These are phyloP conservation scores for Scedosporium boydii DNA, from an alignment of 2,329 filamentous ascomycete genomes.

Conservation along the genomic window DNA sequence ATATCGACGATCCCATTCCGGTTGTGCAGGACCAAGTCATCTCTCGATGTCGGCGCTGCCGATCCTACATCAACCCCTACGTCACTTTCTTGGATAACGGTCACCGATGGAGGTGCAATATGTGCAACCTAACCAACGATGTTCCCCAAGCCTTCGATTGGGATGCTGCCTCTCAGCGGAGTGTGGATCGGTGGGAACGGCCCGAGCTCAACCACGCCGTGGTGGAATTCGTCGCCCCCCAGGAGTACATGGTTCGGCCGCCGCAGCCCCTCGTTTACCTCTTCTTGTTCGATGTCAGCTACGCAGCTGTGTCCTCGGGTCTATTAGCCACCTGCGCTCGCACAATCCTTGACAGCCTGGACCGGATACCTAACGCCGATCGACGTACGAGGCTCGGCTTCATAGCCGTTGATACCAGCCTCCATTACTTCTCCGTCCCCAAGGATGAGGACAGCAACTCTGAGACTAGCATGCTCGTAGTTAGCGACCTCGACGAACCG, in stretches of 20 bases:
- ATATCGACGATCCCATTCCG: conserved; percentile 82
- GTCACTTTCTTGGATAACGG: conserved; percentile 95
- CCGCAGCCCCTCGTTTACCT: conserved; percentile 93
- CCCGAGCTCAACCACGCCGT: conserved; percentile 93
- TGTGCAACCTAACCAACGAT: conserved; percentile 98
- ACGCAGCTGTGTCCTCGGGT: conserved; percentile 78
- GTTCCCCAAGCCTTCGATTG: conserved; percentile 99
- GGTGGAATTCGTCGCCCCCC: conserved; percentile 93
- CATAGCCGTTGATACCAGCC: conserved; percentile 84
- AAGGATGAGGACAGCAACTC: conserved; percentile 77
- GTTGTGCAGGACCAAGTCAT: conserved; percentile 96
- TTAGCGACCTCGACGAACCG: conserved; percentile 91
- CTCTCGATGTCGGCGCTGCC: conserved; percentile 86
- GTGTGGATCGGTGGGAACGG: conserved; percentile 83
- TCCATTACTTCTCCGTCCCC: conserved; percentile 94
- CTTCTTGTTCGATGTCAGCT: conserved; percentile 92
- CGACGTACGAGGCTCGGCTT: conserved; percentile 87
- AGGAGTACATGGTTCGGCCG: conserved; percentile 98
- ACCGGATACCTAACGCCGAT: conserved; percentile 96
- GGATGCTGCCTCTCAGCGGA: conserved; percentile 87
- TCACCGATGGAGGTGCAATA: conserved; percentile 97
- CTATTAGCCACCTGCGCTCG: conserved; percentile 85
- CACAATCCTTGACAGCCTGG: conserved; percentile 89
- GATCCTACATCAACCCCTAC: conserved; percentile 96
- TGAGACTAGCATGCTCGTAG: conserved; percentile 84